Base-by-base conservation (phyloP, 2,329 filamentous ascomycete species). In the Endocalyx cinctus region DNA sequence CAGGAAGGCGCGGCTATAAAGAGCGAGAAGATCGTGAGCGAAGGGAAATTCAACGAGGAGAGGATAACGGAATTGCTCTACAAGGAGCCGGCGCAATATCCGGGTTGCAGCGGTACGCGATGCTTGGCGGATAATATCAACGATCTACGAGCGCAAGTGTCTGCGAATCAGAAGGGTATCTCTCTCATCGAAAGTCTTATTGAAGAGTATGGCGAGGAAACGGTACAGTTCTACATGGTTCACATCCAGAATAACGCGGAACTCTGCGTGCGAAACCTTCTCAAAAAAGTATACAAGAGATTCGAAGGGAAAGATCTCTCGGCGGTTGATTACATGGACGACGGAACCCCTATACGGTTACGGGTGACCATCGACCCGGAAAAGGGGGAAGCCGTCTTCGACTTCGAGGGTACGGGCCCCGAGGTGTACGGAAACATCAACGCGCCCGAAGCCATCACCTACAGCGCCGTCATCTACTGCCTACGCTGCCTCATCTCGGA, bases 401-500 rank as follows among this genome's bases (percentile, higher is more conserved):
- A 88, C 52, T 88, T 88, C 50, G 69, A 66, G 1, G 84, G 84
- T 13, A 87, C 84, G 0, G 84, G 84, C 0, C 78, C 80, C 0
- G 80, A 88, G 58, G 80, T 85, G 10, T 84, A 84, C 48, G 81
- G 69, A 20, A 86, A 86, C 47, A 81, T 79, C 59, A 87, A 87
- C 49, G 83, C 84, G 0, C 84, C 84, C 0, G 77, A 84, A 59
- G 83, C 84, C 2, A 80, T 88, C 26, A 86, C 83, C 0, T 86
- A 84, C 59, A 81, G 74, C 4, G 84, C 84, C 16, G 86, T 87
- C 48, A 87, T 88, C 48, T 88, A 88, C 65, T 87, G 82, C 48
- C 65, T 88, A 15, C 76, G 84, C 19, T 84, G 79, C 48, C 66
- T 88, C 37, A 86, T 88, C 50, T 78, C 74, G 19, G 76, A 84